Evolutionary conservation across 2,329 filamentous ascomycete species (phyloP), one percentile per base, ranked within the genome.

Genomic region (Colletotrichum liaoningense): DNA sequence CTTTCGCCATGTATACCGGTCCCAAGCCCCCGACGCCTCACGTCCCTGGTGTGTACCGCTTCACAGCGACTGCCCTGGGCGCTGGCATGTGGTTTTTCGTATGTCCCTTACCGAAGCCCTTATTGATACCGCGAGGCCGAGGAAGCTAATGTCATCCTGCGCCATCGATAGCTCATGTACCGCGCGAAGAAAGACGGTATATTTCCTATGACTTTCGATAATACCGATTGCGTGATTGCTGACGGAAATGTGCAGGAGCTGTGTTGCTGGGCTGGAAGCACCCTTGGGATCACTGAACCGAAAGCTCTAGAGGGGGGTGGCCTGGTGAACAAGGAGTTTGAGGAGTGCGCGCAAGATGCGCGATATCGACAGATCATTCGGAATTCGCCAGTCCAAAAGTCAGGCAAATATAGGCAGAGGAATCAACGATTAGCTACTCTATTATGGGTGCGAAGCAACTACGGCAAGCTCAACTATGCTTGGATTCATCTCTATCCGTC

Each of bases 81-180:
- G 97, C 97, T 68, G 94, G 93, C 86, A 99, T 98, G 97, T 99
- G 97, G 97, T 98, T 99, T 86, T 99, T 97, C 84, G 95, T 98
- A 90, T 81, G 93, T 87, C 69, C 8, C 22, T 46, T n/a, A 16
- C 4, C 19, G 42, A 49, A 19, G 19, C 14, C 9, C 16, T 24
- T 30, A n/a, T n/a, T 24, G 33, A 66, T 26, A 2, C 12, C 14
- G 56, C 33, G 33, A 68, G 63, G 22, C 24, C n/a, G 24, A 35
- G 33, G 46, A 24, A 75, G 42, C 42, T 77, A 69, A 77, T 59
- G 67, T 38, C 54, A 35, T 62, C 46, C 72, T 78, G 63, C 77
- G 69, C 56, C 54, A 16, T 26, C 63, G 35, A 66, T 79, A 98
- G 95, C 86, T 98, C 81, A 95, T 98, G 92, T 98, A 98, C 87